These are phyloP conservation scores for Trametes sanguinea DNA, from an alignment of 768 basidiomycete species.

Conservation along the genomic window DNA sequence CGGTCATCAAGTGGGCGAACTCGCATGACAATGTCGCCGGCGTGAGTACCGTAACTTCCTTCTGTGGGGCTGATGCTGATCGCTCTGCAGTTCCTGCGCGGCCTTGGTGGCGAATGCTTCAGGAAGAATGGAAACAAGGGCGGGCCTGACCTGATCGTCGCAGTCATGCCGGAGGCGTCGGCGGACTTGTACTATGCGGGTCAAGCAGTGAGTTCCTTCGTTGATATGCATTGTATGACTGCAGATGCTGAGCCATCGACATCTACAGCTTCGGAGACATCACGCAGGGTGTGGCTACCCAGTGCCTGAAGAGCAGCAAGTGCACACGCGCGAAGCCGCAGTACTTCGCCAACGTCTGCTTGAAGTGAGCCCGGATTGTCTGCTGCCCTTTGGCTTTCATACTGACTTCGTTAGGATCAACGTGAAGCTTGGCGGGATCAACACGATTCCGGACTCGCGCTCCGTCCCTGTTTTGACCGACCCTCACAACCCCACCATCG, in stretches of 20 bases:
- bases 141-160: slow-evolving; percentile 59
- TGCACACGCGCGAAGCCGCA: slow-evolving; percentile 69
- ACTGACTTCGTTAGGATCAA: slow-evolving; percentile 55
- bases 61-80: neutral
- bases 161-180: slow-evolving; percentile 71
- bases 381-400: neutral
- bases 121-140: slow-evolving; percentile 35
- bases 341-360: slow-evolving; percentile 78
- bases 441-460: slow-evolving; percentile 70
- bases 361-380: slow-evolving; percentile 56
- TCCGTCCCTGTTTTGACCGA: slow-evolving; percentile 69
- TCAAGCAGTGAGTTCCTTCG: slow-evolving; percentile 66
- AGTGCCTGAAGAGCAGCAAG: slow-evolving; percentile 71
- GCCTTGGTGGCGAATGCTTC: slow-evolving; percentile 50
- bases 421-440: slow-evolving; percentile 84
- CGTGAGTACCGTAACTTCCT: slow-evolving; percentile 29
- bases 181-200: slow-evolving; percentile 75
- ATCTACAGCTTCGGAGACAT: slow-evolving; percentile 71
- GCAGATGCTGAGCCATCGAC: neutral
- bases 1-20: slow-evolving; percentile 55
- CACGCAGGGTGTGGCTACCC: slow-evolving; percentile 70
- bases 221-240: neutral
- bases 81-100: slow-evolving; percentile 46
- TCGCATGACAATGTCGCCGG: slow-evolving; percentile 56
- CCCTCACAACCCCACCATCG: slow-evolving; percentile 71